Base-by-base conservation (phyloP, 495 filamentous ascomycete species). In the Polyplosphaeria fusca region DNA sequence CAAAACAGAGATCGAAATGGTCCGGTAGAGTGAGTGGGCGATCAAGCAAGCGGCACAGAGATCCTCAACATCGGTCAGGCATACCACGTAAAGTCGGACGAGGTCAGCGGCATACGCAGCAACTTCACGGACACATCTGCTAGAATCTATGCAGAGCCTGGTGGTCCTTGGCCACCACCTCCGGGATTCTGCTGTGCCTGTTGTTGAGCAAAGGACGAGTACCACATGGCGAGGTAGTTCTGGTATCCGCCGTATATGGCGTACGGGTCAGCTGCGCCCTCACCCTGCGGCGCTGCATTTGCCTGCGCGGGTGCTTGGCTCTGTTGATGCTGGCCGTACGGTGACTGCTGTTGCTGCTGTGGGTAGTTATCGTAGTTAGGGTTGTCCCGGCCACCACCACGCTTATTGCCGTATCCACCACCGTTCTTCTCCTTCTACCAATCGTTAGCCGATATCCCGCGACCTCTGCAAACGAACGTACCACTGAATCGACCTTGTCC, bases 401-500 rank as follows among this genome's bases (percentile, higher is more conserved):
- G 50, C 26, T 27, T 49, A 52, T 48, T 52, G 59, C 78, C 73
- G 48, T 72, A 70, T 45, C 67, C 69, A 45, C 71, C 66, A 49
- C 74, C 72, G 27, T 73, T 62, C 71, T 76, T 66, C 70, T 79
- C 73, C 77, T 82, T 66, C 80, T 83, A 49, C 72, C 66, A 47
- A 50, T 41, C 48, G 68, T 48, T 41, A 57, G 60, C 27, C 42
- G 9, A 37, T 1, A 7, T 35, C n/a, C n/a, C 30, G 30, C n/a
- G 30, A 35, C 9, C 9, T 35, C n/a, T 35, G 30, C n/a, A 28
- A 20, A 20, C 35, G 35, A 23, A 72, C 77, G 71, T 80, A 88
- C 87, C 55, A 87, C 88, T 52, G 84, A 82, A 49, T 91, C 86
- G n/a, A 92, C 88, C 72, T 93, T 93, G 47, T 91, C 88, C 68